A percentile compares a stretch with the other conserved stretches of the same genome.
These are phyloP conservation scores for Cornus controversa DNA, from an alignment of 148 eudicot species.

Conservation along the genomic window DNA sequence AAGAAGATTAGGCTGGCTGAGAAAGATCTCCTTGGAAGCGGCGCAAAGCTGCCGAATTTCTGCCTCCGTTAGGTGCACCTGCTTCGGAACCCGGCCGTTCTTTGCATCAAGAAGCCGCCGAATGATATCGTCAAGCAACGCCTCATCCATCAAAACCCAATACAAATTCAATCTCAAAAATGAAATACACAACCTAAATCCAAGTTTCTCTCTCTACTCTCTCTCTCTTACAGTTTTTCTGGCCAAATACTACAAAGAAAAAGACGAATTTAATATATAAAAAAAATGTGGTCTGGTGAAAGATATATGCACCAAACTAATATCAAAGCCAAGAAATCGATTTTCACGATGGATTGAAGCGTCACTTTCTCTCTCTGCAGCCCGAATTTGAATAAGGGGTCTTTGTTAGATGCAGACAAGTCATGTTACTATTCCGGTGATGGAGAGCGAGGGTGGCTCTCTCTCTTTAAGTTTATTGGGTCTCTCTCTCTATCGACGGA, in stretches of 20 bases:
- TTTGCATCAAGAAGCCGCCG: conserved; percentile 54
- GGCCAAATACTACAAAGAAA: neutral
- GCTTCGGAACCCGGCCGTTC: conserved; percentile 55
- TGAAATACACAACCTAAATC: neutral
- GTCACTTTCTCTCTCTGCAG: neutral
- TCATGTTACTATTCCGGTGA: neutral
- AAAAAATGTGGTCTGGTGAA: neutral
- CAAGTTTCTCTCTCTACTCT: conserved; percentile 4
- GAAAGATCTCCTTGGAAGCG: conserved; percentile 64
- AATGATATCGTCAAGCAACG: conserved; percentile 51
- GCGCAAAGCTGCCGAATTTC: conserved; percentile 70
- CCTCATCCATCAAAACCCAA: conserved; percentile 55
- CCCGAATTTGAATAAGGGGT: too few species aligned
- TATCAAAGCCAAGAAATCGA: conserved; percentile 6
- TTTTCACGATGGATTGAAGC: conserved; percentile 2
- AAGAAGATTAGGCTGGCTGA: conserved; percentile 78
- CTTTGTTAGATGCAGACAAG: neutral
- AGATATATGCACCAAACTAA: neutral
- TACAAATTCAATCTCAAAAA: neutral
- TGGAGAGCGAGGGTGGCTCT: neutral
- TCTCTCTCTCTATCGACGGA: neutral
- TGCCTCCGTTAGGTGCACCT: conserved; percentile 56
- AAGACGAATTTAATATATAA: neutral
- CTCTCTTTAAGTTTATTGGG: neutral
- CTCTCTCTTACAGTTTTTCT: neutral